phyloP scores from a whole-genome alignment of 1,284 basidiomycete species.

The Cronartium quercuum region DNA sequence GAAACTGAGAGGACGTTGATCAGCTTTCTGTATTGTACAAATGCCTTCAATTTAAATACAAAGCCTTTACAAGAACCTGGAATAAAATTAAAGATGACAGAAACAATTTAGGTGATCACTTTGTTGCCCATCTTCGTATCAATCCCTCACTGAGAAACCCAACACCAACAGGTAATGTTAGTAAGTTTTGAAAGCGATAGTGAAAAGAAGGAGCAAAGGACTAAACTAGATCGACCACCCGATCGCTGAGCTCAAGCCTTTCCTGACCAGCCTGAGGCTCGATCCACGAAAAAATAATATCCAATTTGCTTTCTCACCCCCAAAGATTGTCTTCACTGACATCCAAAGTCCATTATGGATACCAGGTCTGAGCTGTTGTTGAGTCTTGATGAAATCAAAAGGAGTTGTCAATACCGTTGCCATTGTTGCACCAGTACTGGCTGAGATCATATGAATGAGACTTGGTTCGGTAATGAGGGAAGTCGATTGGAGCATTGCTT shows the following conservation, averaged over 20 bases:
- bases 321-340: neutral
- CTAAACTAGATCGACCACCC: slow-evolving; percentile 90
- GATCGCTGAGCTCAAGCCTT: slow-evolving; percentile 81
- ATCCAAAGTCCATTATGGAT: slow-evolving; percentile 48
- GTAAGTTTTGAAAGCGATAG: neutral
- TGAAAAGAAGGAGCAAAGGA: slow-evolving; percentile 47
- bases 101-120: neutral
- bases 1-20: too few species aligned
- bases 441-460: slow-evolving; percentile 15
- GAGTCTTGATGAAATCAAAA: slow-evolving; percentile 47
- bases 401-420: slow-evolving; percentile 46
- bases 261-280: slow-evolving; percentile 72
- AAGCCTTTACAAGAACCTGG: too few species aligned
- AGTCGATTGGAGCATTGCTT: neutral
- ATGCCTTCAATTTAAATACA: too few species aligned
- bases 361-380: slow-evolving; percentile 42
- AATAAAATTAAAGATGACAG: too few species aligned
- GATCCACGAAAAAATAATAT: slow-evolving; percentile 77
- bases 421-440: slow-evolving; percentile 43
- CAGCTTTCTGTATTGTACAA: too few species aligned
- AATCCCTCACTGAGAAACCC: slow-evolving; percentile 15
- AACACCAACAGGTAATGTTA: neutral
- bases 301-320: neutral
- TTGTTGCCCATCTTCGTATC: slow-evolving; percentile 9
- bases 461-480: neutral